These are phyloP conservation scores for Mucor saturninus DNA, from an alignment of 371 early-diverging fungal genomes.

Conservation along the genomic window DNA sequence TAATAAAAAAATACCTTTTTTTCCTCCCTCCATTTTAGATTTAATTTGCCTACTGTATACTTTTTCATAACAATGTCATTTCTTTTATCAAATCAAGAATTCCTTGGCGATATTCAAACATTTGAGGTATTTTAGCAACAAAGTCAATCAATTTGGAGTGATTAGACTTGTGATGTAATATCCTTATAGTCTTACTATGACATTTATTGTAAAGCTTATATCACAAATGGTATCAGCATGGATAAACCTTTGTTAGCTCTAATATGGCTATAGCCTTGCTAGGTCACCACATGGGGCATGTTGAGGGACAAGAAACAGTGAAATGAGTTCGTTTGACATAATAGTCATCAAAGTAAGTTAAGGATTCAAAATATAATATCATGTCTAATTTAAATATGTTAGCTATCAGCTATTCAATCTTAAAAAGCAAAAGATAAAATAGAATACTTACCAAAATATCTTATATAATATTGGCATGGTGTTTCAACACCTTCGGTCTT, in stretches of 20 bases:
- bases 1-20: constrained; percentile 8
- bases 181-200: too few relatives aligned
- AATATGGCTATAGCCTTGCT: too few relatives aligned
- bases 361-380: constrained; percentile 20
- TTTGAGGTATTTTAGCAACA: constrained; percentile 20
- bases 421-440: constrained; percentile 21
- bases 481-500: constrained; percentile 18
- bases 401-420: constrained; percentile 16
- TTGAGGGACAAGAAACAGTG: constrained; percentile 17
- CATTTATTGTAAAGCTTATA: too few relatives aligned
- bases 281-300: too few relatives aligned
- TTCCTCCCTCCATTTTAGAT: constrained; percentile 16
- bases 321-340: constrained; percentile 23
- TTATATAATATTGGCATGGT: constrained; percentile 16
- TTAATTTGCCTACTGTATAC: constrained; percentile 14
- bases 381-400: constrained; percentile 23
- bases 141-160: constrained; percentile 17
- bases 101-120: constrained; percentile 19
- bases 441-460: constrained; percentile 18
- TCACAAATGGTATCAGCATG: too few relatives aligned
- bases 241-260: too few relatives aligned
- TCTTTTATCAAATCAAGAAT: constrained; percentile 19
- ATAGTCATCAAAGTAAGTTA: constrained; percentile 19
- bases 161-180: too few relatives aligned
- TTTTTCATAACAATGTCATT: background rate